Conservation (phyloP, 306 rosid species). For the Gleditsia sinensis region DNA sequence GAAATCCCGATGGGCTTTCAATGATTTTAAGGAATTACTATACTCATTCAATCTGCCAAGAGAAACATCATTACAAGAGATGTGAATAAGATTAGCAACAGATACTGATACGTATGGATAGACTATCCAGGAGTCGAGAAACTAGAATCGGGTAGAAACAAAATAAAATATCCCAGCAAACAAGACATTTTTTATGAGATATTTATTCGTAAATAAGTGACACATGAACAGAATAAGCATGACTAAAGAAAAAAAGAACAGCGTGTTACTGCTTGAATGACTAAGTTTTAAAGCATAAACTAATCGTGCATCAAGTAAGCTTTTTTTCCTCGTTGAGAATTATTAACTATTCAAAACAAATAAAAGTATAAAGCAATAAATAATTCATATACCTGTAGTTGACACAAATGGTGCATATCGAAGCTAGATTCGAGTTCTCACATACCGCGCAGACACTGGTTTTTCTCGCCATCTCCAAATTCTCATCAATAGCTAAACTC, state of each 20-base stretch:
- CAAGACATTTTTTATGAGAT: conserved; percentile 4
- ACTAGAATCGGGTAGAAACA: neutral
- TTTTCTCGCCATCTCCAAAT: conserved; percentile 62
- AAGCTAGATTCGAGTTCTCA: conserved; percentile 77
- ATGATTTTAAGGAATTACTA: conserved; percentile 52
- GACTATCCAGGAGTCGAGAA: neutral
- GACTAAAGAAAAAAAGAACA: neutral
- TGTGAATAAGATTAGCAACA: neutral
- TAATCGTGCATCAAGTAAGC: neutral
- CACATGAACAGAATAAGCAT: neutral
- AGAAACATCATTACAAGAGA: conserved; percentile 4
- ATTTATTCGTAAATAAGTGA: neutral
- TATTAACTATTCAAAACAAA: neutral
- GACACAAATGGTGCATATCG: conserved; percentile 75
- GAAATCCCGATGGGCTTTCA: conserved; percentile 71
- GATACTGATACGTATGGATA: neutral
- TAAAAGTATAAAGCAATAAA: neutral
- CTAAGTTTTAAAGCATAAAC: conserved; percentile 8
- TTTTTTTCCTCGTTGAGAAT: neutral
- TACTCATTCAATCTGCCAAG: conserved; percentile 65
- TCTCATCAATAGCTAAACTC: conserved; percentile 13
- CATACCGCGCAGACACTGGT: conserved; percentile 71
- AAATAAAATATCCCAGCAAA: neutral
- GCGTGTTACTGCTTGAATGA: neutral
- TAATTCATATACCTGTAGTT: conserved; percentile 64